Conservation (phyloP, 441 rosid genomes). For the Lepidium campestre region DNA sequence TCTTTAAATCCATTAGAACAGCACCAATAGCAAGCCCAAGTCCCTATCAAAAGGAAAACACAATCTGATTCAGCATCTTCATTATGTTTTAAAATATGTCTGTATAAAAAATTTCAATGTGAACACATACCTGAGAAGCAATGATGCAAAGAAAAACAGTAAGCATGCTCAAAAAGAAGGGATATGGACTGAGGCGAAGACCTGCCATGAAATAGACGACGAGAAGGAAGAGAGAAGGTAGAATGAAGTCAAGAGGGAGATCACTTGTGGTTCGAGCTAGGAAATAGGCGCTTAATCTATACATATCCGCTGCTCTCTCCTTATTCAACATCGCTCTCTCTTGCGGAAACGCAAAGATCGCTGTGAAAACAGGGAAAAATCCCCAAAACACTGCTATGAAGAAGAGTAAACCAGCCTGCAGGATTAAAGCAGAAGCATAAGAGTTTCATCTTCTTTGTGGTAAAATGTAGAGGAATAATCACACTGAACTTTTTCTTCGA, state of each 20-base stretch:
- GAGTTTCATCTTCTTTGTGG: not conserved
- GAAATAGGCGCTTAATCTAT: slow-evolving; percentile 87
- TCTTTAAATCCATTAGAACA: slow-evolving; percentile 82
- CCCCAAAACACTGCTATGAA: slow-evolving; percentile 99
- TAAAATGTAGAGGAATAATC: not conserved
- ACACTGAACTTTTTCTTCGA: not conserved
- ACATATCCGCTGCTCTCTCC: slow-evolving; percentile 97
- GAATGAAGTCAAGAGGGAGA: slow-evolving; percentile 88
- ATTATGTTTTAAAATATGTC: not conserved
- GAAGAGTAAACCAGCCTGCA: slow-evolving; percentile 91
- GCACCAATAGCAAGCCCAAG: slow-evolving; percentile 98
- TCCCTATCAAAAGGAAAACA: slow-evolving; percentile 46
- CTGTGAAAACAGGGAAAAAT: slow-evolving; percentile 94
- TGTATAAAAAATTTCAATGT: not conserved
- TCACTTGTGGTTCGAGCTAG: slow-evolving; percentile 96
- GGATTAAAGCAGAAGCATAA: not conserved
- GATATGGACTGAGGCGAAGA: slow-evolving; percentile 53
- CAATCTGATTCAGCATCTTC: not conserved
- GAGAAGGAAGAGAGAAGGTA: slow-evolving; percentile 78
- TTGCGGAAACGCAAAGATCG: slow-evolving; percentile 97
- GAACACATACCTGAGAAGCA: slow-evolving; percentile 72
- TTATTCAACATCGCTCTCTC: slow-evolving; percentile 89
- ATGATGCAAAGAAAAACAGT: slow-evolving; percentile 80
- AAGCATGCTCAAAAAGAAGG: slow-evolving; percentile 79
- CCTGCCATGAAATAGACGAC: slow-evolving; percentile 98